Conservation (phyloP, 768 basidiomycete genomes). For the Antrodiella citrinella region DNA sequence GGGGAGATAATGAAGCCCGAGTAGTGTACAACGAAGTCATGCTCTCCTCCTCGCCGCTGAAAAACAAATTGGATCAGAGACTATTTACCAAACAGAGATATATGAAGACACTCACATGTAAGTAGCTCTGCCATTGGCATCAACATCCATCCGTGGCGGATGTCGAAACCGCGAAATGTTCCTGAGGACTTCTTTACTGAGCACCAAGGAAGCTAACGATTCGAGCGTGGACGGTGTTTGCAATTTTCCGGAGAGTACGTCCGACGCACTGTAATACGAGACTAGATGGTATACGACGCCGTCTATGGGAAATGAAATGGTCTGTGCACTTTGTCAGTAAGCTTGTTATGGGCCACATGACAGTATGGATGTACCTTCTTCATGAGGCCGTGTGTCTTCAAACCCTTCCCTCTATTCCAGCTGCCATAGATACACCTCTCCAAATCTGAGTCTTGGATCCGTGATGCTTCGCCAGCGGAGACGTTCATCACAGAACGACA, state of each 20-base stretch:
- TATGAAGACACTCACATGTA: not conserved
- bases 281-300: not conserved
- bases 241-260: not conserved
- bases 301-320: not conserved
- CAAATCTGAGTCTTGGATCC: constrained; percentile 6
- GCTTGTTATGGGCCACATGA: not conserved
- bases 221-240: not conserved
- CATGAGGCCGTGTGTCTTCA: constrained; percentile 16
- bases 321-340: not conserved
- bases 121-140: not conserved
- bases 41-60: not conserved
- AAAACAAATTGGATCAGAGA: not conserved
- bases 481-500: constrained; percentile 7
- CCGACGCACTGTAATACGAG: not conserved
- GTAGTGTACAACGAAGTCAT: not conserved
- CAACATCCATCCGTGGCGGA: not conserved
- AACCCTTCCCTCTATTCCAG: constrained; percentile 13
- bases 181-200: not conserved
- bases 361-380: constrained; percentile 10
- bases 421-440: constrained; percentile 15
- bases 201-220: not conserved
- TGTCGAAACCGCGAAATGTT: not conserved
- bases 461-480: not conserved
- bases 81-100: not conserved
- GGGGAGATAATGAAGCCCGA: not conserved